Evolutionary conservation across 1,284 basidiomycete genomes (phyloP).

Genomic region (Inonotus obliquus): DNA sequence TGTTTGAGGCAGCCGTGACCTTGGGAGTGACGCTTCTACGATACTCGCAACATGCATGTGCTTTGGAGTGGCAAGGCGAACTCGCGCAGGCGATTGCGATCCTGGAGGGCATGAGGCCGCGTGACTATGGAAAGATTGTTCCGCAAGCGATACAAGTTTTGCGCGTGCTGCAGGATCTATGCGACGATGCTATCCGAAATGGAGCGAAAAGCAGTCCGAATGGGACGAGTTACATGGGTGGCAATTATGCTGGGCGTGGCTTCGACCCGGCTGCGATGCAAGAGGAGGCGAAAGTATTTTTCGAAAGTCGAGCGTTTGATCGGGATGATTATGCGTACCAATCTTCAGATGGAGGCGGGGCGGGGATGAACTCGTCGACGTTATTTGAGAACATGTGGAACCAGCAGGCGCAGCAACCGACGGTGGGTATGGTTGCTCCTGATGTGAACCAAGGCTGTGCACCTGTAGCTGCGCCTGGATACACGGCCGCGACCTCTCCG

Average conservation of each 20-base stretch:
- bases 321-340: background rate
- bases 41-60: background rate
- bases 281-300: background rate
- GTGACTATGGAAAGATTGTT: conserved; percentile 13
- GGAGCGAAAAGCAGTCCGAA: background rate
- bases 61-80: conserved; percentile 7
- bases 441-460: background rate
- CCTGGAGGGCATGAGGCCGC: background rate
- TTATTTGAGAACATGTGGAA: background rate
- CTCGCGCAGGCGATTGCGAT: conserved; percentile 4
- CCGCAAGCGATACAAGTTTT: conserved; percentile 9
- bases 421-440: background rate
- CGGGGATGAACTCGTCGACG: background rate
- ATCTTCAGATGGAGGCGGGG: too few species aligned
- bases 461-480: background rate
- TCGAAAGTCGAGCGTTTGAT: background rate
- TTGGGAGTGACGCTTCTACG: conserved; percentile 16
- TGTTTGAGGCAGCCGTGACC: conserved; percentile 30
- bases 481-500: background rate
- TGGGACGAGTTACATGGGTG: background rate
- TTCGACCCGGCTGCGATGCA: background rate
- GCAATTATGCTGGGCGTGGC: too few species aligned
- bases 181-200: background rate
- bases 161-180: conserved; percentile 1
- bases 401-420: background rate